phyloP scores from a whole-genome alignment of 495 filamentous ascomycete genomes.

The Aspergillus diversus region DNA sequence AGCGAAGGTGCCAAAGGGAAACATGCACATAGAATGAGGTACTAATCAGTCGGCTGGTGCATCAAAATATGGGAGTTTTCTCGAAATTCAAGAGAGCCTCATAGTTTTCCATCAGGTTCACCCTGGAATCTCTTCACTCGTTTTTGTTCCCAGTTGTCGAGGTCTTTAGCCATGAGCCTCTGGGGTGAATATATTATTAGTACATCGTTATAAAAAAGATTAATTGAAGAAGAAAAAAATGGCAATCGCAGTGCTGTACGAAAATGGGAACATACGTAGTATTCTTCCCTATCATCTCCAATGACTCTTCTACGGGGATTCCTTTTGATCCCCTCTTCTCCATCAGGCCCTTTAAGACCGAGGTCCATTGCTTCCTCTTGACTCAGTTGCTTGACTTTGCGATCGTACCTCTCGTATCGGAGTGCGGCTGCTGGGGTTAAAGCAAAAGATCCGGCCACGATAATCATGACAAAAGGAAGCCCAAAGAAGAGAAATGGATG shows the following conservation, averaged over 20 bases:
- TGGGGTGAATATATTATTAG: constrained; percentile 35
- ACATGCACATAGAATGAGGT: neutral
- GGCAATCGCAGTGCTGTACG: neutral
- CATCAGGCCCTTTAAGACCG: constrained; percentile 61
- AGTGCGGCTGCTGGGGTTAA: constrained; percentile 92
- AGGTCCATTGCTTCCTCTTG: constrained; percentile 77
- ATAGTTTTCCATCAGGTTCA: constrained; percentile 85
- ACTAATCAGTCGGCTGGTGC: neutral
- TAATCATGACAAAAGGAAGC: constrained; percentile 88
- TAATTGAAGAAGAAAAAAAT: neutral
- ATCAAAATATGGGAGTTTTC: neutral
- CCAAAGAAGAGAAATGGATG: constrained; percentile 95
- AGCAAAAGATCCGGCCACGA: constrained; percentile 93
- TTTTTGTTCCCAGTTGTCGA: constrained; percentile 96
- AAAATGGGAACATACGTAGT: constrained; percentile 70
- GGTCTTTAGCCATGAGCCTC: constrained; percentile 87
- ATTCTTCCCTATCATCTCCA: constrained; percentile 81
- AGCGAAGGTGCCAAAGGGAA: too few species aligned
- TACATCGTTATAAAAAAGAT: neutral
- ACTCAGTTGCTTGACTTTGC: constrained; percentile 78
- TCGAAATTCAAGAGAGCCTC: constrained; percentile 25
- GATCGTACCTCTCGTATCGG: constrained; percentile 89
- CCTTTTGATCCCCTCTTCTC: constrained; percentile 50
- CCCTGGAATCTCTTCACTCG: constrained; percentile 85
- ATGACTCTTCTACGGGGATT: constrained; percentile 49